phyloP scores from a whole-genome alignment of 1,139 yeast species.

The Ogataea hybrid region DNA sequence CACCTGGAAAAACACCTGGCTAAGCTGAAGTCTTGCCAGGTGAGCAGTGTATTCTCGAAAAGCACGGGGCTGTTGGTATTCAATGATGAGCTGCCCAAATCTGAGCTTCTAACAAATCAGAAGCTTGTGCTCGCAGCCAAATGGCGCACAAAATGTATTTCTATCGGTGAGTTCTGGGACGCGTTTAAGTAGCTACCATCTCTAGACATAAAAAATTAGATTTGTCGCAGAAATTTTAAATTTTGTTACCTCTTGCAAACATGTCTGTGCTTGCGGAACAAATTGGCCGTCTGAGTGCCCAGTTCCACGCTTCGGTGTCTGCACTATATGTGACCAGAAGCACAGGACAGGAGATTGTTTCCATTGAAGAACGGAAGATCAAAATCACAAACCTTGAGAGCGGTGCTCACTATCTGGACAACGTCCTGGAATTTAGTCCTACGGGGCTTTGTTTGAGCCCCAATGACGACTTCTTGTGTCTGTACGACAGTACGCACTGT shows the following conservation, averaged over 20 bases:
- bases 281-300: conserved; percentile 7
- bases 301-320: conserved; percentile 9
- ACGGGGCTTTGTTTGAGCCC: conserved; percentile 21
- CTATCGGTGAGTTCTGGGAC: conserved; percentile 19
- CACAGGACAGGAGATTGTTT: conserved; percentile 27
- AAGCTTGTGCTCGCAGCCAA: conserved; percentile 25
- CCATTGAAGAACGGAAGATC: conserved; percentile 21
- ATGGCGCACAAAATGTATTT: conserved; percentile 23
- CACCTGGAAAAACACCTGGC: conserved; percentile 67
- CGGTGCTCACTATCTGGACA: conserved; percentile 9
- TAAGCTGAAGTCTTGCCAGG: conserved; percentile 39
- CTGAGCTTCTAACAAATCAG: conserved; percentile 14
- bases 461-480: conserved; percentile 26
- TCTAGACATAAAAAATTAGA: not conserved
- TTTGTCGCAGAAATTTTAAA: not conserved
- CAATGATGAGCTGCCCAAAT: conserved; percentile 31
- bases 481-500: conserved; percentile 21
- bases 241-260: not conserved
- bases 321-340: conserved; percentile 26
- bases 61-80: conserved; percentile 62
- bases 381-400: conserved; percentile 18
- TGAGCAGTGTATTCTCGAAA: conserved; percentile 52
- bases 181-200: not conserved
- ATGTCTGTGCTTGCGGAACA: conserved; percentile 9
- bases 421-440: conserved; percentile 23